Evolutionary conservation across 108 stramenopile species (phyloP), one percentile per base, ranked within the genome.

Genomic region (Mediolabrus comicus): DNA sequence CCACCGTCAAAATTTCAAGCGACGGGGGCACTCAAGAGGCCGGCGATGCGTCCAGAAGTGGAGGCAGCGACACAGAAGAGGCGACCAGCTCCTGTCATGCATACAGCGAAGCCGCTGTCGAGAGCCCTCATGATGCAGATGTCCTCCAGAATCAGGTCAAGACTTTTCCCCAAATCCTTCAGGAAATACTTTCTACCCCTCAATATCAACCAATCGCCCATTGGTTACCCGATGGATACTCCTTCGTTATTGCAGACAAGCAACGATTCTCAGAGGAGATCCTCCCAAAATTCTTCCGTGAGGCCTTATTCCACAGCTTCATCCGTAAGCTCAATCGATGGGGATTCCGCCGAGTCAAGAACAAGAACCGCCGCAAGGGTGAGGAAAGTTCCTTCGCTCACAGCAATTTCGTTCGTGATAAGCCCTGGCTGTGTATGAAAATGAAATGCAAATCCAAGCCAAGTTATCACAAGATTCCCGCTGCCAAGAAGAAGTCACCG

Each of bases 231-330:
- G 68, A 67, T 22, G 75, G 75, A 10, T 63, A 16, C 17, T 34
- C 26, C 9, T 76, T 76, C 38, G n/a, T 63, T 30, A 62, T 76
- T 26, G 28, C 46, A 14, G 67, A 76, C 55, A 76, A 69, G 59
- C 54, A 55, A 30, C 31, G 34, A 30, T 63, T 63, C 53, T 63
- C 62, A 9, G 17, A 55, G 0, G 62, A 79, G 41, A 53, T 82
- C 25, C 29, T 85, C 10, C 80, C 80, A 5, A 35, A 71, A 8
- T 82, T 66, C 63, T 85, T 85, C 35, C 27, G 56, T 38, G 63
- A 33, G 11, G 34, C 73, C 4, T 74, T 79, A 53, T 83, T 70
- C 53, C 74, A 72, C 11, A 54, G 49, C 14, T 83, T 83, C 51
- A 79, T 74, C 9, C 60, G 82, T 1, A 79, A 75, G 55, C 36